Conservation (phyloP, 176 grass and related monocot genomes). For the Phyllostachys edulis region DNA sequence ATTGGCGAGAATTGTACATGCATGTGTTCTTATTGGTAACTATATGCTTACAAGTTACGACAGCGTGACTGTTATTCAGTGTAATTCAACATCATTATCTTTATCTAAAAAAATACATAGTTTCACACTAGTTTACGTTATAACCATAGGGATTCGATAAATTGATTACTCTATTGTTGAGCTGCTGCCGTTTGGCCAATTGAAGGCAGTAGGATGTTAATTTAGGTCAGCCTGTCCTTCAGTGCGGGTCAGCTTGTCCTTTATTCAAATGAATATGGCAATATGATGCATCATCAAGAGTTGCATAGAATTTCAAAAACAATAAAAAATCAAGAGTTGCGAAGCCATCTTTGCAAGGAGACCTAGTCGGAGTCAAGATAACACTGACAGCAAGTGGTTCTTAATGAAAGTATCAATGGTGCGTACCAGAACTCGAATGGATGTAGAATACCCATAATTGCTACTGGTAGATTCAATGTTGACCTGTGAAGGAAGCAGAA, state of each 20-base stretch:
- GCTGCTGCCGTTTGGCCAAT: not conserved
- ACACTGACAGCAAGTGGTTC: not conserved
- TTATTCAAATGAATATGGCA: no score
- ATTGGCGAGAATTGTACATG: not conserved
- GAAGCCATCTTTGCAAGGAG: not conserved
- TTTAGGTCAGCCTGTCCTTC: not conserved
- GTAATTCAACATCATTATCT: not conserved
- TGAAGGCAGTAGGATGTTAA: not conserved
- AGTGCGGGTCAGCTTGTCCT: no score
- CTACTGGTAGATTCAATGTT: not conserved
- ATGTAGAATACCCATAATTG: not conserved
- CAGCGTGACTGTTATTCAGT: not conserved
- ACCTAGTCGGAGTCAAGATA: slow-evolving; percentile 9
- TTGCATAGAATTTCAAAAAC: no score
- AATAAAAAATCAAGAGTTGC: not conserved
- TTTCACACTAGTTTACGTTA: not conserved
- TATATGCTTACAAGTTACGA: not conserved
- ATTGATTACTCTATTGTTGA: no score
- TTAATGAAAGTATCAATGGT: not conserved
- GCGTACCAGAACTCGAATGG: not conserved
- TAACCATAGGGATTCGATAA: not conserved
- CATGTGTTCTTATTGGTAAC: not conserved
- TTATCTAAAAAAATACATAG: not conserved
- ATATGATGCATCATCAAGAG: not conserved
- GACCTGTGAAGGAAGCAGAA: not conserved